Base-by-base conservation (phyloP, 192 early-diverging fungal species). In the Linnemannia elongata region DNA sequence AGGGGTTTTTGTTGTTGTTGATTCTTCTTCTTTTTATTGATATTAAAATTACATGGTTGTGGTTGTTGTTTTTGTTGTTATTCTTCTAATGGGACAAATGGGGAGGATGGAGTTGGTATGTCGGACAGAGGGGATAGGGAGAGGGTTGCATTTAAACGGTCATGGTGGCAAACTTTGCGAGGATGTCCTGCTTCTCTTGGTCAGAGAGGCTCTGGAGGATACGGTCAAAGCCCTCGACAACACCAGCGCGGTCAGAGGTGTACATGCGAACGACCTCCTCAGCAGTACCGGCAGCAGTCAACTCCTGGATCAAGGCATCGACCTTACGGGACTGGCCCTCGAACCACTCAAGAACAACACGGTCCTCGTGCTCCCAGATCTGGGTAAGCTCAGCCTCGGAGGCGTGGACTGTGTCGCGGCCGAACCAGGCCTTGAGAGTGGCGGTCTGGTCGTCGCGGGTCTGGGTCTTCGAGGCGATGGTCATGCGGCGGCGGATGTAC, bases 341-440 rank as follows among this genome's bases (percentile, higher is more conserved):
- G 54, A 95, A 88, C 95, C 95, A 96, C 35, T 90, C 82, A 1
- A 90, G 89, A 12, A 94, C 90, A 18, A 68, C 69, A 52, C 82
- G 68, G 75, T 97, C 95, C 47, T 94, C 92, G n/a, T 83, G 85
- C 76, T 92, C 91, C 83, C 92, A 92, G 72, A 87, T 87, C 54
- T 81, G 54, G 41, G 88, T 87, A 6, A 79, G 76, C 38, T 92
- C 88, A 35, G 35, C 72, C 72, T 89, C 74, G 68, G 30, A 60
- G 27, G 74, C 52, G 41, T 80, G 79, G 20, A 70, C 66, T 24
- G 77, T 82, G 88, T 95, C 94, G 71, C 89, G 86, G 30, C 89
- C 44, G 78, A 94, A 96, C 97, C 97, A 98, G 12, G 82, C 76
- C 52, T 88, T 71, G 24, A 97, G 73, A 2, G 92, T 60, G 57